phyloP scores from a whole-genome alignment of 2,329 filamentous ascomycete species.

The Talaromyces amestolkiae region DNA sequence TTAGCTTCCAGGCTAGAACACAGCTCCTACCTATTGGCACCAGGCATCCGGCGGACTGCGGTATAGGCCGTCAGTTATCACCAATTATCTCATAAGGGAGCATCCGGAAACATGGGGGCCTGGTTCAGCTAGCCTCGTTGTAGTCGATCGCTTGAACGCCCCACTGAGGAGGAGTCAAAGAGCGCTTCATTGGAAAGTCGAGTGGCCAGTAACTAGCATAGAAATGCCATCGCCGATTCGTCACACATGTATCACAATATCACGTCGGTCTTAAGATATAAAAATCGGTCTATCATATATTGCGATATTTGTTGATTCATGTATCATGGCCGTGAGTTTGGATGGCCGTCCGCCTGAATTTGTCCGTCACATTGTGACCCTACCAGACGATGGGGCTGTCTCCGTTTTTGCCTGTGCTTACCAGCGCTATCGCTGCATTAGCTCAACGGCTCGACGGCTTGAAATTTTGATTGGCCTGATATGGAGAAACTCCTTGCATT shows the following conservation, averaged over 20 bases:
- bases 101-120: neutral
- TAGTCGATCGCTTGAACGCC: slow-evolving; percentile 15
- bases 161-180: slow-evolving; percentile 5
- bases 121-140: slow-evolving; percentile 20
- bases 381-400: neutral
- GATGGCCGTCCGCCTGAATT: neutral
- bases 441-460: slow-evolving; percentile 12
- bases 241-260: neutral
- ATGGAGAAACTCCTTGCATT: neutral
- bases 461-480: neutral
- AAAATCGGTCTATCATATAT: neutral
- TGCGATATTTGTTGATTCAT: neutral
- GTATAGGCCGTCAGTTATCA: neutral
- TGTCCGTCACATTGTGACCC: neutral
- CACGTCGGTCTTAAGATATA: neutral
- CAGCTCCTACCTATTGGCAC: neutral
- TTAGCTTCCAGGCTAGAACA: slow-evolving; percentile 10
- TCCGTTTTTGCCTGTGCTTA: neutral
- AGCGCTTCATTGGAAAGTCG: slow-evolving; percentile 7
- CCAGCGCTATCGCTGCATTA: slow-evolving; percentile 9
- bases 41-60: neutral
- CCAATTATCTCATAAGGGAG: neutral
- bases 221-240: neutral
- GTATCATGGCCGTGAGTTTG: neutral
- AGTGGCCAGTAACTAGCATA: neutral